phyloP scores from a whole-genome alignment of 768 basidiomycete genomes.

The Naganishia onofrii region DNA sequence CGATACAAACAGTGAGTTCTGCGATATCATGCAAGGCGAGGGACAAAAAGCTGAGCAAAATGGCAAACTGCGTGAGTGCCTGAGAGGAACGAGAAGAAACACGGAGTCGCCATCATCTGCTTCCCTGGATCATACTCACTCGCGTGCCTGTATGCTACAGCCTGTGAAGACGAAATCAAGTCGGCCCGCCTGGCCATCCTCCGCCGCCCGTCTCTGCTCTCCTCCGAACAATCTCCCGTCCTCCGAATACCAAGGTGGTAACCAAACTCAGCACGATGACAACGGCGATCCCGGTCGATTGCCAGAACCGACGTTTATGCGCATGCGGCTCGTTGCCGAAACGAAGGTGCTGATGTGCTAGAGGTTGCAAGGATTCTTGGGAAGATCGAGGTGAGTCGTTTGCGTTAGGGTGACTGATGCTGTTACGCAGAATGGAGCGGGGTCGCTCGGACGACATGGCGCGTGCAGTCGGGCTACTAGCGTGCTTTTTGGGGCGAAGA shows the following conservation, averaged over 20 bases:
- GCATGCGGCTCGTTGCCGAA: conserved; percentile 19
- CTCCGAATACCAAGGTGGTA: background rate
- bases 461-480: background rate
- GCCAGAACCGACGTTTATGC: conserved; percentile 13
- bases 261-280: background rate
- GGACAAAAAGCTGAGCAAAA: no score
- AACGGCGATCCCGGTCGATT: conserved; percentile 2
- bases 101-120: no score
- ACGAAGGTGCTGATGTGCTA: background rate
- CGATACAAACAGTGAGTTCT: background rate
- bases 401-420: background rate
- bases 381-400: background rate
- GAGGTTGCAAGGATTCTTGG: background rate
- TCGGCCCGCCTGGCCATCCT: conserved; percentile 16
- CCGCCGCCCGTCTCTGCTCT: background rate
- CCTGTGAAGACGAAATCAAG: background rate
- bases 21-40: no score
- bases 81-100: no score
- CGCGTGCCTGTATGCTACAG: no score
- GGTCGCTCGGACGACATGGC: conserved; percentile 10
- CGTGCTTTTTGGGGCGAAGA: background rate
- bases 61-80: no score
- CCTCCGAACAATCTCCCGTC: conserved; percentile 1
- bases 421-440: conserved; percentile 14
- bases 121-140: no score